Evolutionary conservation across 2,329 filamentous ascomycete species (phyloP).

Genomic region (Aspergillus flavus): DNA sequence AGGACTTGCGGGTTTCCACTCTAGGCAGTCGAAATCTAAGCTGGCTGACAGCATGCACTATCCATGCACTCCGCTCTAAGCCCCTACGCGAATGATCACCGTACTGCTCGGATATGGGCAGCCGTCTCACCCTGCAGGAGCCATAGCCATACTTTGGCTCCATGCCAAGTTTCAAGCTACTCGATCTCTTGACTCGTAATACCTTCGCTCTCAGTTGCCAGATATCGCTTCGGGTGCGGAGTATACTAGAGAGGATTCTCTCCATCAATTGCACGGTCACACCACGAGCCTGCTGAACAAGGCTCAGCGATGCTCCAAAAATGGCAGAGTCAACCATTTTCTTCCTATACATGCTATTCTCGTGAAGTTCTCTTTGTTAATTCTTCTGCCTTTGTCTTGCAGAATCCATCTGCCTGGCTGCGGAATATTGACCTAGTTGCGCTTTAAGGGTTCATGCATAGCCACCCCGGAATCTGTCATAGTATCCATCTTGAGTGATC

Average conservation of each 20-base stretch:
- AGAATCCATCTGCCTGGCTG: neutral
- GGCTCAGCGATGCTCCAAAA: neutral
- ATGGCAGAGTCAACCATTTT: neutral
- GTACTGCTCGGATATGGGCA: neutral
- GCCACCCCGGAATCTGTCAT: slow-evolving; percentile 8
- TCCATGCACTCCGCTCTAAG: slow-evolving; percentile 2
- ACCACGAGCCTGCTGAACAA: neutral
- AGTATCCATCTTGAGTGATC: neutral
- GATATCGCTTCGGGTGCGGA: neutral
- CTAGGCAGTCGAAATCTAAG: neutral
- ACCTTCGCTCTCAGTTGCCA: neutral
- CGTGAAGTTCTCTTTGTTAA: neutral
- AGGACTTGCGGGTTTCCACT: neutral
- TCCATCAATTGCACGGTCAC: neutral
- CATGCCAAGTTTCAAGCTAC: neutral
- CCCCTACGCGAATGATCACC: neutral
- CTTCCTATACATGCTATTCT: neutral
- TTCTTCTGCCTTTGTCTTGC: neutral
- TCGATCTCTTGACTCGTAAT: neutral
- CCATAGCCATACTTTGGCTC: neutral
- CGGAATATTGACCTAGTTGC: neutral
- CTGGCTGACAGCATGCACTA: neutral
- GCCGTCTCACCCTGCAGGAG: neutral
- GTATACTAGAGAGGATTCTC: neutral
- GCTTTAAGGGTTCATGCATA: slow-evolving; percentile 1